phyloP scores from a whole-genome alignment of 495 filamentous ascomycete species.

The Xylaria castorea region DNA sequence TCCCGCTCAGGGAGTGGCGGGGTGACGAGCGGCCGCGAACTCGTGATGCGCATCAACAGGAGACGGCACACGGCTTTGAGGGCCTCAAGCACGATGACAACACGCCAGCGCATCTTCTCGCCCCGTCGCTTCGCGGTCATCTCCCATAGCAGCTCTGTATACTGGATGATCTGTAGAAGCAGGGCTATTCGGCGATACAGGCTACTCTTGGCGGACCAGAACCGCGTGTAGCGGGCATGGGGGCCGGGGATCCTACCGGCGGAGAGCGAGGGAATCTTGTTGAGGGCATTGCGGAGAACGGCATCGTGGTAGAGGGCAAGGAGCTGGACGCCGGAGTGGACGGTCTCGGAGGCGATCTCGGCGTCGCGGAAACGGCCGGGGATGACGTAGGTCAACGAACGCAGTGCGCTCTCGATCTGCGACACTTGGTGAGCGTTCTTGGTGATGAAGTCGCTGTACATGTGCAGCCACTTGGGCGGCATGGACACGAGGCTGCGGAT shows the following conservation, averaged over 20 bases:
- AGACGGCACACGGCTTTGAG: constrained; percentile 88
- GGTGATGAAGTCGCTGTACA: constrained; percentile 91
- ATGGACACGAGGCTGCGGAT: constrained; percentile 45
- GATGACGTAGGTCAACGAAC: constrained; percentile 93
- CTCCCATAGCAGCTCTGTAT: constrained; percentile 88
- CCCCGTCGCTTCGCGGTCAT: constrained; percentile 81
- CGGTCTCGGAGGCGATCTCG: constrained; percentile 90
- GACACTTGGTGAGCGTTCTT: constrained; percentile 91
- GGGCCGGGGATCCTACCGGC: constrained; percentile 63
- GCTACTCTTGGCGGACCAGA: constrained; percentile 78
- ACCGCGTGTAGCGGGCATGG: constrained; percentile 88
- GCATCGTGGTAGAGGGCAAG: constrained; percentile 94
- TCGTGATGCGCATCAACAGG: constrained; percentile 81
- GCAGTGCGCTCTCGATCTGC: constrained; percentile 90
- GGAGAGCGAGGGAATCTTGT: constrained; percentile 48
- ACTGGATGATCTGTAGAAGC: constrained; percentile 85
- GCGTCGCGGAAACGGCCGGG: constrained; percentile 93
- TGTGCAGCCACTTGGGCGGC: constrained; percentile 75
- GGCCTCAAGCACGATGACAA: constrained; percentile 84
- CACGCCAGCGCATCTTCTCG: constrained; percentile 84
- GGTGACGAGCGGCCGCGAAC: constrained; percentile 80
- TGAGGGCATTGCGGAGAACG: constrained; percentile 73
- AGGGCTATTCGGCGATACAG: constrained; percentile 80
- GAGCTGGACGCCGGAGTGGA: constrained; percentile 87
- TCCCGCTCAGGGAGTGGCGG: constrained; percentile 89